These are phyloP conservation scores for Xylaria venustula DNA, from an alignment of 495 filamentous ascomycete genomes.

Conservation along the genomic window DNA sequence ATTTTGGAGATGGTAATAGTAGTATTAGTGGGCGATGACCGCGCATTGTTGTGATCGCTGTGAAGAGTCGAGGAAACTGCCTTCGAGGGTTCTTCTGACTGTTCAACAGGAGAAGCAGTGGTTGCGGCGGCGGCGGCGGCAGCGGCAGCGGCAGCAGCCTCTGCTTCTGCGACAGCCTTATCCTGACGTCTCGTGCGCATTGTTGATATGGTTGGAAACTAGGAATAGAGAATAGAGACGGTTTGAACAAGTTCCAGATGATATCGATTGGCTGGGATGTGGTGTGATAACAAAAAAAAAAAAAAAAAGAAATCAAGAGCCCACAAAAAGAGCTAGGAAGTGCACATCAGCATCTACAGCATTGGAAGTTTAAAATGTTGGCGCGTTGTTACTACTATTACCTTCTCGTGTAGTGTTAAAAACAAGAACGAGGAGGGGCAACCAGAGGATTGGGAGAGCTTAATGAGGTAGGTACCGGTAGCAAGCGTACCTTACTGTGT, in stretches of 20 bases:
- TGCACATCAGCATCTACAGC: not conserved
- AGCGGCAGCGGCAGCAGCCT: not conserved
- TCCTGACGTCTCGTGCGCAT: slow-evolving; percentile 21
- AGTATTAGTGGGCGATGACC: not conserved
- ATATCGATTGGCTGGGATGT: not conserved
- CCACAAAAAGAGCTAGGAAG: not conserved
- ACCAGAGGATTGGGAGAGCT: not conserved
- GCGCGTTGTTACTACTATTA: not conserved
- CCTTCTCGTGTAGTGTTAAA: not conserved
- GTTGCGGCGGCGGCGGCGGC: not conserved
- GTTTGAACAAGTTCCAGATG: not conserved
- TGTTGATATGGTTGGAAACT: not conserved
- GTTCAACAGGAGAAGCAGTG: not conserved
- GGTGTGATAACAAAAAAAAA: not conserved
- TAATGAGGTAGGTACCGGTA: no score
- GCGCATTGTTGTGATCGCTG: not conserved
- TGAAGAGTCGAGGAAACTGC: not conserved
- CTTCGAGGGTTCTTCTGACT: not conserved
- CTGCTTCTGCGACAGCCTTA: not conserved
- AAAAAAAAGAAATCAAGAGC: not conserved
- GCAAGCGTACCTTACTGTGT: no score
- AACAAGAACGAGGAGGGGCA: slow-evolving; percentile 5
- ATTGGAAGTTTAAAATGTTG: not conserved
- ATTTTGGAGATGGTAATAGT: slow-evolving; percentile 26
- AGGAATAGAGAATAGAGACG: not conserved